Conservation (phyloP, 2,329 filamentous ascomycete species). For the Talaromyces pinophilus region DNA sequence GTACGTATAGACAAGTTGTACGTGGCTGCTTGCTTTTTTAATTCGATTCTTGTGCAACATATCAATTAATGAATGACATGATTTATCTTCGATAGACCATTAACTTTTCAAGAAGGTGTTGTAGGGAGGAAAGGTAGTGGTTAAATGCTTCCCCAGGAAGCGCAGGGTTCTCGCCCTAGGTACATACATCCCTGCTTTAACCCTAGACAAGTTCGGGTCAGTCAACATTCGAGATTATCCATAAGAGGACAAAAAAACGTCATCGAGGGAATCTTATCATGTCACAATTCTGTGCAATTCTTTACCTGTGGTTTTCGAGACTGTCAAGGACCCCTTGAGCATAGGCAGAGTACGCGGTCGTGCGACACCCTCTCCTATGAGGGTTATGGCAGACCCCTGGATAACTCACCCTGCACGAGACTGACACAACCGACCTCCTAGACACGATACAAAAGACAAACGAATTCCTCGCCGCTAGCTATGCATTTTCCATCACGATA, state of each 20-base stretch:
- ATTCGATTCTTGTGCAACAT: constrained; percentile 17
- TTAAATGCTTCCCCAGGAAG: neutral
- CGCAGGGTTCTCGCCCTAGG: constrained; percentile 6
- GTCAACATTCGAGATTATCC: constrained; percentile 1
- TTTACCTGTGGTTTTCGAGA: neutral
- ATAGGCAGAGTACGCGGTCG: neutral
- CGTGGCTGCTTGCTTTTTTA: constrained; percentile 4
- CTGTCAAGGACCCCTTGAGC: neutral
- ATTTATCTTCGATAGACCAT: neutral
- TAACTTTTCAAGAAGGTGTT: neutral
- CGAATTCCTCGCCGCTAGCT: neutral
- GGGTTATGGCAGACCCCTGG: neutral
- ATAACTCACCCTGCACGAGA: constrained; percentile 10
- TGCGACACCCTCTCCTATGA: neutral
- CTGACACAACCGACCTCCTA: neutral
- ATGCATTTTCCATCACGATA: too few species aligned
- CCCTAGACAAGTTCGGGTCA: neutral
- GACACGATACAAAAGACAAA: neutral
- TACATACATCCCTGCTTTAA: constrained; percentile 1
- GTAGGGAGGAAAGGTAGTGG: neutral
- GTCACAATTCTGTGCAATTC: too few species aligned
- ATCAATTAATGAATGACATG: constrained; percentile 16
- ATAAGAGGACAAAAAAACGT: neutral
- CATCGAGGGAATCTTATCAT: neutral
- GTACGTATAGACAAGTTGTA: constrained; percentile 9